Evolutionary conservation across 2,329 filamentous ascomycete species (phyloP), one percentile per base, ranked within the genome.

Genomic region (Ustulina deusta): DNA sequence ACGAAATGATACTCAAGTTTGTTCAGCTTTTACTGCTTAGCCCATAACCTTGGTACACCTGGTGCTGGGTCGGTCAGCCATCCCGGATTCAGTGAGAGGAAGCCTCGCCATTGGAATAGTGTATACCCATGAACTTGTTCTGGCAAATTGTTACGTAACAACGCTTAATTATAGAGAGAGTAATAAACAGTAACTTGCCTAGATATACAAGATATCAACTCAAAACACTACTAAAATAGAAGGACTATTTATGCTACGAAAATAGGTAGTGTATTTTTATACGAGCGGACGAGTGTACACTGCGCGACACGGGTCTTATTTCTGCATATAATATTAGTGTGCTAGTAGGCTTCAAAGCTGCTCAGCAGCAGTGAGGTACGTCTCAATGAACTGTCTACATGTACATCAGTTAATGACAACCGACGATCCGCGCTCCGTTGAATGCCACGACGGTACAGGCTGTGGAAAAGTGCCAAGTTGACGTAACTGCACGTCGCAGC

Each of bases 1-100:
- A 63, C 52, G 52, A 59, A 29, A 46, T 55, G 48, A 56, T 29
- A 46, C 56, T 56, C 10, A 7, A 46, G 13, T 11, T 59, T 40
- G 32, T 42, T 27, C 32, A 22, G 13, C 15, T 40, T 56, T 25
- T 20, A 29, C n/a, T 58, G 3, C 20, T 36, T 42, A 40, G 40
- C 6, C 48, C 29, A n/a, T 32, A 11, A 17, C 20, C 10, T 3
- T 52, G n/a, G 17, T 25, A 25, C 15, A 62, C 27, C 38, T 61
- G 15, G 34, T 63, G 46, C 44, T 51, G 20, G 11, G 13, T 7
- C 4, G 29, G 46, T 49, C 9, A 29, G 10, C 32, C 22, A 10
- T 22, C 7, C 54, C 17, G 36, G 22, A 40, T 29, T 17, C 36
- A 42, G 15, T 25, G 15, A 42, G 6, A 40, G 42, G 36, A n/a